phyloP scores from a whole-genome alignment of 176 grass and related monocot genomes.

The Aegilops umbellulata region DNA sequence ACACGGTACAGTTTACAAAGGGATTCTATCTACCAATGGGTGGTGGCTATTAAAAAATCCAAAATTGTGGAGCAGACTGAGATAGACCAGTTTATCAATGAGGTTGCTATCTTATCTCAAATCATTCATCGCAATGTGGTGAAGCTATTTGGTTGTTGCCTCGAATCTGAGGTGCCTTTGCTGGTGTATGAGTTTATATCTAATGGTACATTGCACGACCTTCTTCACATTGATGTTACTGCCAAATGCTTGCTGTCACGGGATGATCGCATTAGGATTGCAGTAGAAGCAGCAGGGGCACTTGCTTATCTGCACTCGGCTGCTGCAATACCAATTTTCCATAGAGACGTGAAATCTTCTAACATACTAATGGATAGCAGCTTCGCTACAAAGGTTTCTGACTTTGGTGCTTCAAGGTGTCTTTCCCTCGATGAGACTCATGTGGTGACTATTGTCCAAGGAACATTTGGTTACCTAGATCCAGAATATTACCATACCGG shows the following conservation, averaged over 20 bases:
- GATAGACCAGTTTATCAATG: conserved; percentile 2
- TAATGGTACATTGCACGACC: not conserved
- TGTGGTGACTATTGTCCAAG: conserved; percentile 39
- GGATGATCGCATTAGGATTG: not conserved
- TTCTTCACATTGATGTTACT: not conserved
- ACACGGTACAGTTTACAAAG: not conserved
- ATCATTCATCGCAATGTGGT: not conserved
- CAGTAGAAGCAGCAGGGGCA: conserved; percentile 16
- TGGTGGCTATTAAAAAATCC: conserved; percentile 1
- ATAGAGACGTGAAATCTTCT: conserved; percentile 43
- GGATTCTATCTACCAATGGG: not conserved
- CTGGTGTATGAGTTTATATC: not conserved
- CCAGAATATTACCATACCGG: conserved; percentile 41
- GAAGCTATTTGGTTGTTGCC: too few species aligned
- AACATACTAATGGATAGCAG: conserved; percentile 38
- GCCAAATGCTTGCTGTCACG: not conserved
- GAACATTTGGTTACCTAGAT: conserved; percentile 46
- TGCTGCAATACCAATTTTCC: conserved; percentile 41
- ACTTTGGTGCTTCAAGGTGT: conserved; percentile 40
- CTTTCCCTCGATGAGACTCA: conserved; percentile 33
- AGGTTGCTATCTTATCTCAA: not conserved
- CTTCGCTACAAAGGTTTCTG: conserved; percentile 14
- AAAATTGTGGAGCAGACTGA: not conserved
- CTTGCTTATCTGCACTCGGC: conserved; percentile 36
- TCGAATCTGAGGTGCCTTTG: too few species aligned